Percentiles rank a stretch among this genome's conserved stretches.
Conservation (phyloP, 176 grass and related monocot species). For the Bolboschoenus planiculmis region DNA sequence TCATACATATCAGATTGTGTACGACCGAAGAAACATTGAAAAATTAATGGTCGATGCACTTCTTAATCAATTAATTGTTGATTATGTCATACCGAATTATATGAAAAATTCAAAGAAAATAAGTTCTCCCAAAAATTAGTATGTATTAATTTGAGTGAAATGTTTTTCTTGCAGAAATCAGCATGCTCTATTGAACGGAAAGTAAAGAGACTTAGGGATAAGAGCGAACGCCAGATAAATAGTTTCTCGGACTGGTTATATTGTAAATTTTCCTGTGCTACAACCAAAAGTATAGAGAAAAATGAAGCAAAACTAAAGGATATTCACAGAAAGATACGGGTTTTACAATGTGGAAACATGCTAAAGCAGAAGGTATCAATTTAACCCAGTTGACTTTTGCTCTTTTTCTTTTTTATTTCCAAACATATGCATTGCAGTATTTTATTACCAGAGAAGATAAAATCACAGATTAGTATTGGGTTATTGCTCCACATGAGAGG, state of each 20-base stretch:
- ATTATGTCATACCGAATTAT: background rate
- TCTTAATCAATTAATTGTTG: background rate
- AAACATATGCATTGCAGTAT: background rate
- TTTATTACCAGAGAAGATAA: background rate
- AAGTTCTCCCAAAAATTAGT: background rate
- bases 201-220: conserved; percentile 34
- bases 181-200: conserved; percentile 46
- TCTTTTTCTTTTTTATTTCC: background rate
- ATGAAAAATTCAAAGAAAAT: background rate
- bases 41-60: conserved; percentile 36
- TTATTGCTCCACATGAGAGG: background rate
- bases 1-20: conserved; percentile 50
- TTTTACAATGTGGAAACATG: conserved; percentile 51
- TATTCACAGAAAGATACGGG: conserved; percentile 33
- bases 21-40: conserved; percentile 47
- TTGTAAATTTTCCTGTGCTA: conserved; percentile 30
- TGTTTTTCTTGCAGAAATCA: conserved; percentile 38
- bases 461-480: background rate
- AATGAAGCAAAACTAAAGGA: conserved; percentile 50
- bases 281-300: conserved; percentile 21
- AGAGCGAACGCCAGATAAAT: conserved; percentile 16
- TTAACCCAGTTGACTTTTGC: background rate
- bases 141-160: background rate
- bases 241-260: conserved; percentile 30
- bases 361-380: conserved; percentile 53